Base-by-base conservation (phyloP, 768 basidiomycete genomes). In the Tylopilus cervinicoccineus region DNA sequence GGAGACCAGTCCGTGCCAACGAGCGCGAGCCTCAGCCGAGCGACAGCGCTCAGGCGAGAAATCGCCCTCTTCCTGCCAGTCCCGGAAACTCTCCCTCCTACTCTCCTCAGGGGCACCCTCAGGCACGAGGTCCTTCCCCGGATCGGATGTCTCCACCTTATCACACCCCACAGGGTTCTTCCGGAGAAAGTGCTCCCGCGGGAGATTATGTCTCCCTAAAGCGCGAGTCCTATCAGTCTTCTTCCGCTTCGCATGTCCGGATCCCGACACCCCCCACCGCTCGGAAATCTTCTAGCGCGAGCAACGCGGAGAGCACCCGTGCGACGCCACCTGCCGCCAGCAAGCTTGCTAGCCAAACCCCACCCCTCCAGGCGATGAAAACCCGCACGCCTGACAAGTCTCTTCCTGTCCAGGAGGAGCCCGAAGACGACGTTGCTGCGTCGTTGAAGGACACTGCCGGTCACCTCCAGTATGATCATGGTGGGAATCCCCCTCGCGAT, bases 391-490 rank as follows among this genome's bases (percentile, higher is more conserved):
- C 86, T 2, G 86, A 87, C 63, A 75, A 84, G 28, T 86, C 86
- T 14, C 72, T 89, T 22, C 86, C 86, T 17, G 77, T 88, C 3
- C 86, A 89, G 63, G 86, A 88, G 61, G 86, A 87, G 52, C 75
- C 76, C 24, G 85, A 87, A 57, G 86, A 87, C 55, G 84, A 86
- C 53, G 67, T 73, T 16, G 65, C 65, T 4, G 32, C 58, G 28
- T 56, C 66, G 12, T 48, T 55, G 31, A 75, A 73, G 57, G 70
- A 66, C 27, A 64, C 54, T 14, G 75, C 79, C 22, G 75, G 69
- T 16, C 66, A 69, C 48, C 48, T 60, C 31, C 51, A 63, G 36
- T 73, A 74, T 54, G 66, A 69, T 17, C 67, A 64, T 16, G 62
- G 59, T 29, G 58, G 42, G 32, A 73, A 68, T 23, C 61, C 69